Conservation (phyloP, 768 basidiomycete genomes). For the Boletus vermiculosoides region DNA sequence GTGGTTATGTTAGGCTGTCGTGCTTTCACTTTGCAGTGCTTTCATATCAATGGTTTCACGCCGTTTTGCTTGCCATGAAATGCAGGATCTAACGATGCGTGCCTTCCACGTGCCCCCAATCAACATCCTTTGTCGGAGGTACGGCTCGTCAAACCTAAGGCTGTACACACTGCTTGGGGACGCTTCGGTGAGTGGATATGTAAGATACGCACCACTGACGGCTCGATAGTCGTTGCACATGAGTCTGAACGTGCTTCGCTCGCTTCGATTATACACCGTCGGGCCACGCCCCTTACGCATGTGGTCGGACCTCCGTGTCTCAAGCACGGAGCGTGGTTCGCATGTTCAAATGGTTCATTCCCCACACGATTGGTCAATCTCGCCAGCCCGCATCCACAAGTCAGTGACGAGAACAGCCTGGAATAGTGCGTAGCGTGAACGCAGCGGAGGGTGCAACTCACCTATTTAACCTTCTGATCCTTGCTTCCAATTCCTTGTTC, state of each 20-base stretch:
- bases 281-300: conserved; percentile 28
- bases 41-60: conserved; percentile 32
- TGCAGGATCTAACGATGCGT: conserved; percentile 25
- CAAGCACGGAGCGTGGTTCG: conserved; percentile 26
- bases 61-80: conserved; percentile 23
- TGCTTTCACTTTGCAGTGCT: conserved; percentile 33
- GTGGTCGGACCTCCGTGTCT: conserved; percentile 26
- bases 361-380: conserved; percentile 24
- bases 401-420: conserved; percentile 25
- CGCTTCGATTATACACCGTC: conserved; percentile 18
- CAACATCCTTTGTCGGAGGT: background rate
- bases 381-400: conserved; percentile 34
- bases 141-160: conserved; percentile 4
- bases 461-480: conserved; percentile 26
- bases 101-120: conserved; percentile 26
- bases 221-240: conserved; percentile 7
- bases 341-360: conserved; percentile 23
- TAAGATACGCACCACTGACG: conserved; percentile 12
- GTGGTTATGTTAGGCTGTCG: conserved; percentile 27
- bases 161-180: conserved; percentile 14
- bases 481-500: conserved; percentile 40
- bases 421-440: conserved; percentile 42
- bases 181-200: conserved; percentile 16
- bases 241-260: conserved; percentile 3
- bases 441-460: conserved; percentile 42